phyloP scores from a whole-genome alignment of 1,284 basidiomycete species.

The Ganoderma lucidum region DNA sequence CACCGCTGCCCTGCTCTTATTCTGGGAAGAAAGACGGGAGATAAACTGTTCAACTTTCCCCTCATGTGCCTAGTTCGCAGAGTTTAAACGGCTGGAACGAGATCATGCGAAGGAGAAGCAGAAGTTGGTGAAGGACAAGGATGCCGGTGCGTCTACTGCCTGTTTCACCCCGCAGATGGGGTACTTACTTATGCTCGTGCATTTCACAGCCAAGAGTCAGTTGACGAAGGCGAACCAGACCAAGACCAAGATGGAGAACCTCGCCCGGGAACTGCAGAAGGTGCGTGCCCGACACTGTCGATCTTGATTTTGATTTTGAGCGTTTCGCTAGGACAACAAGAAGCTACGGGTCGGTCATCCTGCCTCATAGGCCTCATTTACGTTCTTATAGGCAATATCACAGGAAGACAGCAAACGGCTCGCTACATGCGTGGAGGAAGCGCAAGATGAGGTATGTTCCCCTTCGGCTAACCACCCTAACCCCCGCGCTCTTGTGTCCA shows the following conservation, averaged over 20 bases:
- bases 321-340: conserved; percentile 75
- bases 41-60: conserved; percentile 4
- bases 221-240: conserved; percentile 86
- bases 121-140: conserved; percentile 86
- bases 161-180: background rate
- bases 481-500: background rate
- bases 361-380: background rate
- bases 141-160: conserved; percentile 64
- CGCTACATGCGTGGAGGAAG: conserved; percentile 79
- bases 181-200: conserved; percentile 6
- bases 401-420: conserved; percentile 85
- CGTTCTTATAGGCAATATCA: conserved; percentile 28
- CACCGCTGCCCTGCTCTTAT: conserved; percentile 13
- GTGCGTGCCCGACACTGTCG: conserved; percentile 46
- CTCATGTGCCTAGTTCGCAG: conserved; percentile 69
- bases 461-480: conserved; percentile 4
- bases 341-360: conserved; percentile 69
- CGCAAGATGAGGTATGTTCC: conserved; percentile 74
- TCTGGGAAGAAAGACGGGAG: conserved; percentile 7
- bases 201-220: conserved; percentile 72
- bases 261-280: conserved; percentile 86
- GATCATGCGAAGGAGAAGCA: conserved; percentile 90
- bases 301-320: conserved; percentile 28
- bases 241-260: conserved; percentile 87
- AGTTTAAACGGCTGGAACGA: conserved; percentile 81